phyloP scores from a whole-genome alignment of 176 grass and related monocot species.

The Zea mays region DNA sequence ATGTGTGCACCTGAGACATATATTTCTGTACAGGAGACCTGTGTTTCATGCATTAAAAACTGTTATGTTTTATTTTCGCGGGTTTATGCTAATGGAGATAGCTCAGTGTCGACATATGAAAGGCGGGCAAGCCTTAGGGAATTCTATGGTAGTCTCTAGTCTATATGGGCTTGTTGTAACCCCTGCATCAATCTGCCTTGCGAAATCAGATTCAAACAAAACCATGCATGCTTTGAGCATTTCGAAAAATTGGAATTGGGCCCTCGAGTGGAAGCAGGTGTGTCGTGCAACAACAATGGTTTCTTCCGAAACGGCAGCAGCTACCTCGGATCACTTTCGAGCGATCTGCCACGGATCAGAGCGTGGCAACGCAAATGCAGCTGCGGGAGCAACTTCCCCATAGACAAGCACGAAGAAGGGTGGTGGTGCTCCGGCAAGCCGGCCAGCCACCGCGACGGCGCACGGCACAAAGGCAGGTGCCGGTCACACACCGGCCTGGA shows the following conservation, averaged over 20 bases:
- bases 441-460: conserved; percentile 1
- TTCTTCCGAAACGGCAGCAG: too few species aligned
- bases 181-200: too few species aligned
- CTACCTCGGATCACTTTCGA: neutral
- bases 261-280: neutral
- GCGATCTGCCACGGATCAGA: neutral
- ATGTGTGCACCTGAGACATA: too few species aligned
- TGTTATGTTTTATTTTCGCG: too few species aligned
- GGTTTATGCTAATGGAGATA: too few species aligned
- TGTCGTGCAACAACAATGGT: too few species aligned
- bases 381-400: neutral
- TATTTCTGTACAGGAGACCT: too few species aligned
- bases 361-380: conserved; percentile 31
- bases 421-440: conserved; percentile 23
- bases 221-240: neutral
- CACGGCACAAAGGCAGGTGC: neutral
- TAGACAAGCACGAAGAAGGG: neutral
- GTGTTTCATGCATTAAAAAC: too few species aligned
- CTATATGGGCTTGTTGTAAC: too few species aligned
- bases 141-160: too few species aligned
- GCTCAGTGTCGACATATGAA: too few species aligned
- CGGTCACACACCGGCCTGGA: conserved; percentile 39
- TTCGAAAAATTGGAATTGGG: neutral
- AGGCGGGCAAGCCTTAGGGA: too few species aligned
- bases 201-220: neutral